Evolutionary conservation across 148 eudicot genomes (phyloP), one percentile per base, ranked within the genome.

Genomic region (Tetragonia tetragonoides): DNA sequence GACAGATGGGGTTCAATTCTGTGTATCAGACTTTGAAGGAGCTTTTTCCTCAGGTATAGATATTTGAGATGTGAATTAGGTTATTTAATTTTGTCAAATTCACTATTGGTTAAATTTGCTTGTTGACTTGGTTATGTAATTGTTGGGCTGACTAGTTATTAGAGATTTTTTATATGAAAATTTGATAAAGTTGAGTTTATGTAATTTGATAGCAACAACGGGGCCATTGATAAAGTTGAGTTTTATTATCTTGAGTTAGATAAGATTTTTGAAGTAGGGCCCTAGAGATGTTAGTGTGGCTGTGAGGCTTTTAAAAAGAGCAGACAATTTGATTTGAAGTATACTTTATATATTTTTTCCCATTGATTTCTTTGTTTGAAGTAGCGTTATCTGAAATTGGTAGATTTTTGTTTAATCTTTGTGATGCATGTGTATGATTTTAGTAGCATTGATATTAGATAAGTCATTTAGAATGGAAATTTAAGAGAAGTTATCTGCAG

Each of bases 1-100:
- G 63, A 17, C 72, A 66, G 76, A 89, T 89, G 92, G 90, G 90
- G 34, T 89, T 87, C 81, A 81, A 78, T 51, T 84, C 92, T n/a
- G 90, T 89, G 23, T 89, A 85, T 78, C 84, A 79, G 81, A 75
- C 44, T 18, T 78, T 89, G 78, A 78, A 62, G 77, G 90, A 87
- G 67, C 82, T 87, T 1, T 89, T 89, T 83, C 92, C 92, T 2
- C 85, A 84, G 92, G 92, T 89, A 63, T 23, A 34, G 10, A 57
- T 68, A 8, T 28, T 28, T 28, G 34, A 28, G 34, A 28, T 28
- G 34, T 28, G 34, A 11, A 40, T 5, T 71, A 2, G 16, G 7
- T 54, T 38, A 5, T 17, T 47, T 63, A n/a, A 3, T 14, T 18
- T 65, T 23, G 5, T 64, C 44, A 39, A 5, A 7, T 65, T 44